Conservation (phyloP, 768 basidiomycete genomes). For the Xanthoconium stramineum region DNA sequence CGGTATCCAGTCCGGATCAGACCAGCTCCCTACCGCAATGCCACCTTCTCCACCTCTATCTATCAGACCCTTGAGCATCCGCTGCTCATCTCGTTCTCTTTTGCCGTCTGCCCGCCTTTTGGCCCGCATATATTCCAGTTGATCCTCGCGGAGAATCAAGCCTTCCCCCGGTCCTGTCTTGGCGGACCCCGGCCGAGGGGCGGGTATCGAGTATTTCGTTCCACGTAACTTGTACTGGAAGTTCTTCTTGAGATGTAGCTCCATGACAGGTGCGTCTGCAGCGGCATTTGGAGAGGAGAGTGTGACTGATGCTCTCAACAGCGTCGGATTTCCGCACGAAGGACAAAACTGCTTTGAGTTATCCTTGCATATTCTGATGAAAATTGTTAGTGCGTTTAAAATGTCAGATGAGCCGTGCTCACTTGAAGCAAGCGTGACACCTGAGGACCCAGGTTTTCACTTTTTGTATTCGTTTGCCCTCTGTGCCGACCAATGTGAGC, state of each 20-base stretch:
- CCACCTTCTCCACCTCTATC: constrained; percentile 49
- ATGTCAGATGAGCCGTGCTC: constrained; percentile 32
- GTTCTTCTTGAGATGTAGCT: constrained; percentile 92
- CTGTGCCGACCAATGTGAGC: constrained; percentile 81
- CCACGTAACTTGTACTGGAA: constrained; percentile 93
- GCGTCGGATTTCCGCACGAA: constrained; percentile 90
- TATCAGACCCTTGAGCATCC: constrained; percentile 61
- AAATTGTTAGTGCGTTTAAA: neutral
- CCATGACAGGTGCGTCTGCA: constrained; percentile 63
- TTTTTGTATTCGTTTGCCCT: constrained; percentile 85
- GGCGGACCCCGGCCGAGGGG: constrained; percentile 84
- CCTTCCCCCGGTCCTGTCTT: constrained; percentile 81
- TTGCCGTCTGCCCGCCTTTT: constrained; percentile 73
- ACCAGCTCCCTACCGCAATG: constrained; percentile 72
- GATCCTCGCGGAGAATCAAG: constrained; percentile 90
- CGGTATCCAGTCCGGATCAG: constrained; percentile 94
- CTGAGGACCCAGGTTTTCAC: constrained; percentile 95
- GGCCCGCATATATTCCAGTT: constrained; percentile 80
- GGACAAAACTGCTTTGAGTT: constrained; percentile 94
- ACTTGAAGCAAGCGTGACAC: constrained; percentile 99
- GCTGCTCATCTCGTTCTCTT: constrained; percentile 68
- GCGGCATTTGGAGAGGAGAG: constrained; percentile 63
- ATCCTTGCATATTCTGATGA: constrained; percentile 88
- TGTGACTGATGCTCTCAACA: constrained; percentile 89
- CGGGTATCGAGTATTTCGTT: constrained; percentile 88